Conservation (phyloP, 495 filamentous ascomycete genomes). For the Ramalina peruviana region DNA sequence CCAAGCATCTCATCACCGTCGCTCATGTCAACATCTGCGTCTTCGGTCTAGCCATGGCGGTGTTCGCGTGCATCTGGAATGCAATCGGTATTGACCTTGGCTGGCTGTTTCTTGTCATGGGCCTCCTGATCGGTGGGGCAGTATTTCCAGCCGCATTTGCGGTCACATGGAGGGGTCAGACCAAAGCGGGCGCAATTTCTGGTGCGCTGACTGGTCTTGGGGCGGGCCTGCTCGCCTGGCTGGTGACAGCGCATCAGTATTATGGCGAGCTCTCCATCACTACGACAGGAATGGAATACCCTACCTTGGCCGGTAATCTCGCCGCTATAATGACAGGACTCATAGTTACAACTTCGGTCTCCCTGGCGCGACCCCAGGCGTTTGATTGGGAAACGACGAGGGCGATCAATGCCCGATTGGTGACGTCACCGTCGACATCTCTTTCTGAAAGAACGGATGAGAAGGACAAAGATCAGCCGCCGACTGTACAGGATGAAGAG, state of each 20-base stretch:
- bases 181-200: slow-evolving; percentile 27
- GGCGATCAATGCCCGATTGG: slow-evolving; percentile 13
- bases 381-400: slow-evolving; percentile 24
- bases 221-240: slow-evolving; percentile 33
- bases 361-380: slow-evolving; percentile 15
- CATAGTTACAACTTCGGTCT: slow-evolving; percentile 18
- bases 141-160: slow-evolving; percentile 38
- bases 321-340: slow-evolving; percentile 20
- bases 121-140: slow-evolving; percentile 32
- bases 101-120: slow-evolving; percentile 33
- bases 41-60: slow-evolving; percentile 34
- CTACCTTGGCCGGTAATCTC: slow-evolving; percentile 22
- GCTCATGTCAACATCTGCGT: slow-evolving; percentile 33
- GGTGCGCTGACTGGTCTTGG: slow-evolving; percentile 29
- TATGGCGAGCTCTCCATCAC: slow-evolving; percentile 32
- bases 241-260: slow-evolving; percentile 28
- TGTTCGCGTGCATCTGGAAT: slow-evolving; percentile 31
- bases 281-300: slow-evolving; percentile 26
- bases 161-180: slow-evolving; percentile 35
- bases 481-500: slow-evolving; percentile 13
- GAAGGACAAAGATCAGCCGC: slow-evolving; percentile 1
- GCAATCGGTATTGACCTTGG: slow-evolving; percentile 29
- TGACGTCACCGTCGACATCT: slow-evolving; percentile 1
- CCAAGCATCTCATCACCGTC: slow-evolving; percentile 30
- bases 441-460: slow-evolving; percentile 5